Evolutionary conservation across 1,284 basidiomycete species (phyloP).

Genomic region (Tylopilus orsonianus): DNA sequence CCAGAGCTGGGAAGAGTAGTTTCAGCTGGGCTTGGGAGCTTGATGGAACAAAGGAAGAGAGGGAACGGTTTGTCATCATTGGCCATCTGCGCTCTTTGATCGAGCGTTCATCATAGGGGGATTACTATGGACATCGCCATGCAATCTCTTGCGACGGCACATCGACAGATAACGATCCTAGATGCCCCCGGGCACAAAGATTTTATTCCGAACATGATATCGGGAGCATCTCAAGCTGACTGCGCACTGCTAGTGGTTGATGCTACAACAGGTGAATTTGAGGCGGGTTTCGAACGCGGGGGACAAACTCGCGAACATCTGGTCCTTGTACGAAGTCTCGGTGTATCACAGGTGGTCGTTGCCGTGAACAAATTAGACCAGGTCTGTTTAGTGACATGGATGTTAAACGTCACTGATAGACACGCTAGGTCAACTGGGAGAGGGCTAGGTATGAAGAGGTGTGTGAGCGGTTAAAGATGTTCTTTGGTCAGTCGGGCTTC

Average conservation of each 20-base stretch:
- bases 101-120: slow-evolving; percentile 54
- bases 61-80: slow-evolving; percentile 69
- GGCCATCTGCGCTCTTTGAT: slow-evolving; percentile 5
- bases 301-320: slow-evolving; percentile 98
- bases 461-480: slow-evolving; percentile 70
- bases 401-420: slow-evolving; percentile 8
- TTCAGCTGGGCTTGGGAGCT: slow-evolving; percentile 99
- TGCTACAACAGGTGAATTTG: slow-evolving; percentile 88
- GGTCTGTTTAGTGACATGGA: slow-evolving; percentile 41
- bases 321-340: slow-evolving; percentile 88
- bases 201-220: slow-evolving; percentile 99
- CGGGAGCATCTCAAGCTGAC: slow-evolving; percentile 95
- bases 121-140: slow-evolving; percentile 98
- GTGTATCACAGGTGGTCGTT: slow-evolving; percentile 91
- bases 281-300: slow-evolving; percentile 90
- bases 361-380: slow-evolving; percentile 96
- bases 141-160: slow-evolving; percentile 76
- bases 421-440: slow-evolving; percentile 78
- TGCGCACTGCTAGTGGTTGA: slow-evolving; percentile 96
- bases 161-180: slow-evolving; percentile 85
- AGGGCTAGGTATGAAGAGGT: slow-evolving; percentile 86
- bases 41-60: slow-evolving; percentile 91
- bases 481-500: slow-evolving; percentile 88
- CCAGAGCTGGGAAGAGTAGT: slow-evolving; percentile 88
- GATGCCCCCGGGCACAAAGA: slow-evolving; percentile 98